Percentiles rank a stretch among this genome's conserved stretches.
phyloP scores from a whole-genome alignment of 1,284 basidiomycete species.

The Grifola frondosa region DNA sequence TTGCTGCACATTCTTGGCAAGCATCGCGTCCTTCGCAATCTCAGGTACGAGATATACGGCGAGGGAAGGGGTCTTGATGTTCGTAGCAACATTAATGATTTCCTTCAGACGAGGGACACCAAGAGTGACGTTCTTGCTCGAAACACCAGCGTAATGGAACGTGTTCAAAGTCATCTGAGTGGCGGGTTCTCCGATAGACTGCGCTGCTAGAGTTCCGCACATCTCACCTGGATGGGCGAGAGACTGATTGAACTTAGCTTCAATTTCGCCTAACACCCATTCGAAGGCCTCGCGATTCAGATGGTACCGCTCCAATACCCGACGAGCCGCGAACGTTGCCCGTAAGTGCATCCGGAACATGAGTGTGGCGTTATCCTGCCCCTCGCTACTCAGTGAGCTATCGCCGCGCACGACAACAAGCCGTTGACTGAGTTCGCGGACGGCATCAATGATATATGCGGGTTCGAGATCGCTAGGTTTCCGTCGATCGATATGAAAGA shows the following conservation, averaged over 20 bases:
- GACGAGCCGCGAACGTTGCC: slow-evolving; percentile 82
- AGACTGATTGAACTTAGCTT: slow-evolving; percentile 92
- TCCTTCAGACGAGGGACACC: slow-evolving; percentile 98
- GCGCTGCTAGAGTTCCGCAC: slow-evolving; percentile 97
- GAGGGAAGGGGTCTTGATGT: slow-evolving; percentile 97
- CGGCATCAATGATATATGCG: slow-evolving; percentile 79
- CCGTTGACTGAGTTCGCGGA: slow-evolving; percentile 69
- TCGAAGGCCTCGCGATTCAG: slow-evolving; percentile 92
- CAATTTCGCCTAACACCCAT: slow-evolving; percentile 96
- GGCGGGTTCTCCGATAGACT: slow-evolving; percentile 98
- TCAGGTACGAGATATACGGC: slow-evolving; percentile 85
- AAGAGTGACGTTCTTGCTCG: slow-evolving; percentile 96
- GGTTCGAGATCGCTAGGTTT: slow-evolving; percentile 94
- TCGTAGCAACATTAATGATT: slow-evolving; percentile 98
- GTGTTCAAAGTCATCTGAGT: slow-evolving; percentile 99
- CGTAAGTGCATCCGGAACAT: slow-evolving; percentile 93
- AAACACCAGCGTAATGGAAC: slow-evolving; percentile 99
- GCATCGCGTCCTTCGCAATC: slow-evolving; percentile 58
- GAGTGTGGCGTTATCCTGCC: slow-evolving; percentile 88
- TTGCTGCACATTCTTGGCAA: slow-evolving; percentile 88
- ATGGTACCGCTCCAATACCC: slow-evolving; percentile 85
- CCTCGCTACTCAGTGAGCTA: slow-evolving; percentile 71
- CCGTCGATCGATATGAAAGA: slow-evolving; percentile 95
- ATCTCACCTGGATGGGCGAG: slow-evolving; percentile 95
- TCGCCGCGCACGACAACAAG: slow-evolving; percentile 88